Evolutionary conservation across 2,329 filamentous ascomycete species (phyloP).

Genomic region (Fusarium xylarioides): DNA sequence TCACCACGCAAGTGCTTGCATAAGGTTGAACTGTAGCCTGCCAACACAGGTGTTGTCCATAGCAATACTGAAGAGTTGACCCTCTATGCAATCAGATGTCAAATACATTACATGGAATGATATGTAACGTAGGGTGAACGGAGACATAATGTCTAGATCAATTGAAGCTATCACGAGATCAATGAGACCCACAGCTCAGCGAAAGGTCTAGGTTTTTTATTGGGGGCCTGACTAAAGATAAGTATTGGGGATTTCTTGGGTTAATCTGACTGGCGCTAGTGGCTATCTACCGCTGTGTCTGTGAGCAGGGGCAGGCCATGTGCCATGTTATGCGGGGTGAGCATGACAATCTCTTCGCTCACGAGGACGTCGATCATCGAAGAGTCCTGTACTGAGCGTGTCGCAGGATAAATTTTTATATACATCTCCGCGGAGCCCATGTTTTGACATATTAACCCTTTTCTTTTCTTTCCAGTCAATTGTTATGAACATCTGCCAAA

Average conservation of each 20-base stretch:
- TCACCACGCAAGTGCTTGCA: not conserved
- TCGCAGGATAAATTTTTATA: not conserved
- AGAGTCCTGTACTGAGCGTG: not conserved
- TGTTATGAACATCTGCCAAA: too few relatives aligned
- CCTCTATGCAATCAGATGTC: accelerated
- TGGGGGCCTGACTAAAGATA: not conserved
- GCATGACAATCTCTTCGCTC: not conserved
- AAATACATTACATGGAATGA: not conserved
- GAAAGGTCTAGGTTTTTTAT: not conserved
- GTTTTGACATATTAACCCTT: too few relatives aligned
- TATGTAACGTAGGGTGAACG: accelerated
- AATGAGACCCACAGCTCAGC: accelerated
- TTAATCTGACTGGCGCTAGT: not conserved
- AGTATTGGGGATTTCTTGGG: not conserved
- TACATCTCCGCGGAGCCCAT: not conserved
- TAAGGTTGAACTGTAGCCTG: accelerated
- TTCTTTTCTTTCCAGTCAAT: accelerated
- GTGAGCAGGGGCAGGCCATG: not conserved
- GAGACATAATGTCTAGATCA: not conserved
- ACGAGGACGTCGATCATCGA: not conserved
- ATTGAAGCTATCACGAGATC: not conserved
- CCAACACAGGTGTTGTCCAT: accelerated
- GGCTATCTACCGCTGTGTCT: not conserved
- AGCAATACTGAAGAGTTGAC: too few relatives aligned
- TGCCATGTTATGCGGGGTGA: not conserved